A percentile compares a stretch with the other conserved stretches of the same genome.
Evolutionary conservation across 129 eudicot species (phyloP).

Genomic region (Helichrysum umbraculigerum): DNA sequence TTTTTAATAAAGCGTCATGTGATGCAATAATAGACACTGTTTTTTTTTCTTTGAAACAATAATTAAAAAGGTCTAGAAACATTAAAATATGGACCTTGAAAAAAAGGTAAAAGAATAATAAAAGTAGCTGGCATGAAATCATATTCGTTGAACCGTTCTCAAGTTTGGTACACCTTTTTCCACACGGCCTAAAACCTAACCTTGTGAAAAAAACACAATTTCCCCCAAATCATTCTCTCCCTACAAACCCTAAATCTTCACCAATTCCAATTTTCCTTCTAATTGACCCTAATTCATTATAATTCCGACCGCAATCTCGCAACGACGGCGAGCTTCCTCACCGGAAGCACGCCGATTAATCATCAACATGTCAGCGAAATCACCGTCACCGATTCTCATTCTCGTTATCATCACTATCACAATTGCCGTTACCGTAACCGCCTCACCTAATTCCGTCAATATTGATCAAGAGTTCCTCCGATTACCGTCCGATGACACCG

Average conservation of each 20-base stretch:
- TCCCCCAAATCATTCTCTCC: conserved; percentile 3
- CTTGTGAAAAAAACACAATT: neutral
- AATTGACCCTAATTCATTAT: neutral
- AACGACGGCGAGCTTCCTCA: neutral
- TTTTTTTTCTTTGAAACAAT: too few species aligned
- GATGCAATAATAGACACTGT: too few species aligned
- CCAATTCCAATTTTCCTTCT: neutral
- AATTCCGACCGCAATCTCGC: neutral
- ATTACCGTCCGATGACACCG: conserved; percentile 24
- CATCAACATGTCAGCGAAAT: neutral
- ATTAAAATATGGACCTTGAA: neutral
- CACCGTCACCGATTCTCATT: conserved; percentile 18
- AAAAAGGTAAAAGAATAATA: neutral
- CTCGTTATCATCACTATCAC: conserved; percentile 25
- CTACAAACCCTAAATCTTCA: conserved; percentile 24
- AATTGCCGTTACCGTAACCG: conserved; percentile 20
- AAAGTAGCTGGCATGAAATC: conserved; percentile 1
- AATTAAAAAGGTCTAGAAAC: neutral
- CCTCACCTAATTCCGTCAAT: conserved; percentile 12
- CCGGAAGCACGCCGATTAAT: conserved; percentile 2
- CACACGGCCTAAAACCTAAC: neutral
- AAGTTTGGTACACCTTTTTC: conserved; percentile 19
- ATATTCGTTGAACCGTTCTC: conserved; percentile 23
- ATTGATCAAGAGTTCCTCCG: conserved; percentile 13
- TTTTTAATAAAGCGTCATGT: too few species aligned